Evolutionary conservation across 192 early-diverging fungal genomes (phyloP), one percentile per base, ranked within the genome.

Genomic region (Kappamyces sp.): DNA sequence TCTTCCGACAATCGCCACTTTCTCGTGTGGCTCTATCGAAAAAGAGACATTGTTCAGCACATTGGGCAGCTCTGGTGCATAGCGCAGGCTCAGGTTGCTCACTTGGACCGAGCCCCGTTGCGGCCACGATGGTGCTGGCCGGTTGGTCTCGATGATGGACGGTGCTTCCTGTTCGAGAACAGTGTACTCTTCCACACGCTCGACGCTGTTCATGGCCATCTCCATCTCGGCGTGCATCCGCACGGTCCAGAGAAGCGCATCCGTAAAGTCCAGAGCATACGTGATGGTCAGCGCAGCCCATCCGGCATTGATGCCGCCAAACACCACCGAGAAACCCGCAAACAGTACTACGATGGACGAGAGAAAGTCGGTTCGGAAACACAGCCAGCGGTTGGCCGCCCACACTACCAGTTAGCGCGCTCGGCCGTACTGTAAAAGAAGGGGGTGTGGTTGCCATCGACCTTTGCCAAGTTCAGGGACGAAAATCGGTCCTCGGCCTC

Each of bases 191-290:
- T 83, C 69, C 41, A 91, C 70, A 53, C 92, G 87, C 71, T 95
- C 92, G 45, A 93, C 83, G 1, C 86, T 88, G 68, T 91, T 93
- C 84, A 95, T 73, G 55, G 75, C 80, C 80, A 91, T 88, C 66
- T 97, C 92, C 75, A 91, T 87, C 52, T 84, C 65, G 50, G 74
- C 68, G 47, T 76, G 74, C 58, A 73, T 67, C 14, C 92, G 82
- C 46, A 96, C 79, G 36, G 88, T 60, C 91, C 91, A 94, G 47
- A 89, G 65, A 66, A 92, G 70, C 54, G 80, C 76, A 42, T 80
- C 77, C 2, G 90, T 88, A 68, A 98, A 94, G 64, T 83, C 84
- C 7, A 93, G 73, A 0, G 94, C 77, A 58, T 96, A 94, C 60
- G 81, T 81, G 36, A 99, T 74, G 49, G 82, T 76, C 46, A 99